phyloP scores from a whole-genome alignment of 2,329 filamentous ascomycete species.

The Helotiales sp. region DNA sequence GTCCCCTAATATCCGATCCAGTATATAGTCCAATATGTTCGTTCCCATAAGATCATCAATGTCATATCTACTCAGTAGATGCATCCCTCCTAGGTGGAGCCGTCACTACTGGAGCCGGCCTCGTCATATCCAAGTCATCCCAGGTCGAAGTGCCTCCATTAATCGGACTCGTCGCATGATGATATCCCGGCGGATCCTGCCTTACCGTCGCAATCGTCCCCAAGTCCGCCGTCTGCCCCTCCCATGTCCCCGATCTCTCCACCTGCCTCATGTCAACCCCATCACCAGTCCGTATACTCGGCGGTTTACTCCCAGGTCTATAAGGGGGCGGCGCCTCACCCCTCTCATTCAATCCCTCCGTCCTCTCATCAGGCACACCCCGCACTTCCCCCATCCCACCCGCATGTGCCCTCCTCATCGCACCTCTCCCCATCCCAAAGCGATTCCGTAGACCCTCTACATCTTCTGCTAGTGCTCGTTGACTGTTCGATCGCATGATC shows the following conservation, averaged over 20 bases:
- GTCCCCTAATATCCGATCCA: background rate
- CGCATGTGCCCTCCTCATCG: conserved; percentile 15
- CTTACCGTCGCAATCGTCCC: conserved; percentile 15
- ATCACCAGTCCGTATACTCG: conserved; percentile 34
- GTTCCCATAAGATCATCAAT: background rate
- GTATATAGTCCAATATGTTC: background rate
- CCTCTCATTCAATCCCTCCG: conserved; percentile 65
- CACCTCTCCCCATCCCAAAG: conserved; percentile 28
- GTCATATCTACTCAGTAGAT: background rate
- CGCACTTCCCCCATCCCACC: background rate
- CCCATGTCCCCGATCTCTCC: background rate
- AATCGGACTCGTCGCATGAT: conserved; percentile 22
- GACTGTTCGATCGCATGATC: conserved; percentile 25
- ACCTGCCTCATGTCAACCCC: conserved; percentile 5
- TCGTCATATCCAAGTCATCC: conserved; percentile 15
- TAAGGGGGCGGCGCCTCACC: conserved; percentile 72
- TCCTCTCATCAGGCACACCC: background rate
- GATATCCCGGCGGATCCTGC: conserved; percentile 36
- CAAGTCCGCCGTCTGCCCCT: conserved; percentile 26
- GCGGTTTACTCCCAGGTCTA: conserved; percentile 40
- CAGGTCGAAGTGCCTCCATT: background rate
- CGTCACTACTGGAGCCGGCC: conserved; percentile 6
- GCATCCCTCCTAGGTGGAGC: conserved; percentile 14
- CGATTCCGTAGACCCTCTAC: conserved; percentile 32
- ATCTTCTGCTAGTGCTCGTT: conserved; percentile 43